Evolutionary conservation across 148 eudicot species (phyloP).

Genomic region (Polygonum maritimum): DNA sequence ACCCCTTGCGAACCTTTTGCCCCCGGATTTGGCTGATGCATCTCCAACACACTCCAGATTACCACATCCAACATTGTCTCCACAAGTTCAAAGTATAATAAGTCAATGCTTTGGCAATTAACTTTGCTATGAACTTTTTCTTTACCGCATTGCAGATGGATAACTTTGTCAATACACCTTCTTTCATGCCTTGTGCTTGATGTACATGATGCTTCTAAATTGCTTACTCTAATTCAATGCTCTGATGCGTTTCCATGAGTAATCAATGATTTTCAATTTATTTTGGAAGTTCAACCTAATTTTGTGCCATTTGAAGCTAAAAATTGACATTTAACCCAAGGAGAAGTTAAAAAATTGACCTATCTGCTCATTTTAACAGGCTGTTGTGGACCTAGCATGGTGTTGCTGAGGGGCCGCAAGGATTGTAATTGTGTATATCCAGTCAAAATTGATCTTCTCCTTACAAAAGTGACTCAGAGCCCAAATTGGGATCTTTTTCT

Average conservation of each 20-base stretch:
- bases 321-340: not conserved
- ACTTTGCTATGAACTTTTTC: not conserved
- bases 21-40: constrained; percentile 40
- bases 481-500: constrained; percentile 75
- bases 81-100: constrained; percentile 52
- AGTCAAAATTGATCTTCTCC: constrained; percentile 78
- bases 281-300: no score
- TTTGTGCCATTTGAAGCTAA: not conserved
- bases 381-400: constrained; percentile 87
- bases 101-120: not conserved
- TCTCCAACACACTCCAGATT: constrained; percentile 47
- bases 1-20: constrained; percentile 24
- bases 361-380: constrained; percentile 34
- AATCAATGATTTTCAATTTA: not conserved
- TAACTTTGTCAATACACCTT: not conserved
- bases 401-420: constrained; percentile 57
- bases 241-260: not conserved
- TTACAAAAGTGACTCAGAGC: constrained; percentile 59
- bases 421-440: constrained; percentile 93
- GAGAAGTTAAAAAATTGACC: not conserved
- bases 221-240: not conserved
- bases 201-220: not conserved
- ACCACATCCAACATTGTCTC: constrained; percentile 79
- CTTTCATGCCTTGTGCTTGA: not conserved
- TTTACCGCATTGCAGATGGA: not conserved